Evolutionary conservation across 2,329 filamentous ascomycete genomes (phyloP).

Genomic region (Cladorrhinum sp.): DNA sequence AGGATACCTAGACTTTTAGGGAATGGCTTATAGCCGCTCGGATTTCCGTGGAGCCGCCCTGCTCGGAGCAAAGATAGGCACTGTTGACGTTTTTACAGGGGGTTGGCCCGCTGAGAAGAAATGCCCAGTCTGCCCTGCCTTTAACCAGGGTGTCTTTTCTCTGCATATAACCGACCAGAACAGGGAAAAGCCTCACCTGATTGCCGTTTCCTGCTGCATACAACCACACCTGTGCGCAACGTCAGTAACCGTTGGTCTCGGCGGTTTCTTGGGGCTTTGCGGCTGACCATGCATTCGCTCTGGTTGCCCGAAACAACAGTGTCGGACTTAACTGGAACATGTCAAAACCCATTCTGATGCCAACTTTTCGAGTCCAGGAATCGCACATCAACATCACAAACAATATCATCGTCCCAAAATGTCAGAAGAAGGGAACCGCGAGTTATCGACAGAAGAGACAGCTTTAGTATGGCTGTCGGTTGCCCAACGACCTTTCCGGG

Average conservation of each 20-base stretch:
- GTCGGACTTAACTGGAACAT: too few relatives aligned
- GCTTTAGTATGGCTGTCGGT: constrained; percentile 23
- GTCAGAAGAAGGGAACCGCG: not conserved
- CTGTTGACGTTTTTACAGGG: too few relatives aligned
- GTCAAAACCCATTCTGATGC: not conserved
- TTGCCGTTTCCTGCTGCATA: not conserved
- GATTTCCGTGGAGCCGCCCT: too few relatives aligned
- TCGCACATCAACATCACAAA: too few relatives aligned
- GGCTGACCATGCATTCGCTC: not conserved
- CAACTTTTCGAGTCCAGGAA: too few relatives aligned
- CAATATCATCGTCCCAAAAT: not conserved
- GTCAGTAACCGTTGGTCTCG: not conserved
- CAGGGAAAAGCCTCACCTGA: not conserved
- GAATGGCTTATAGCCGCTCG: too few relatives aligned
- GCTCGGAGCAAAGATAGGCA: too few relatives aligned
- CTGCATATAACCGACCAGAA: not conserved
- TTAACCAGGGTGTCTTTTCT: too few relatives aligned
- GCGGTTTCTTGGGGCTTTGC: not conserved
- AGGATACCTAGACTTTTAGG: too few relatives aligned
- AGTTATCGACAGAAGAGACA: not conserved
- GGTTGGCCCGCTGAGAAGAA: too few relatives aligned
- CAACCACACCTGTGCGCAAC: not conserved
- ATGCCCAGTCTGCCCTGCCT: too few relatives aligned
- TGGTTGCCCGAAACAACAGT: not conserved
- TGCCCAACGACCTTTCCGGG: constrained; percentile 16